Evolutionary conservation across 2,329 filamentous ascomycete species (phyloP).

Genomic region (Calonectria naviculata): DNA sequence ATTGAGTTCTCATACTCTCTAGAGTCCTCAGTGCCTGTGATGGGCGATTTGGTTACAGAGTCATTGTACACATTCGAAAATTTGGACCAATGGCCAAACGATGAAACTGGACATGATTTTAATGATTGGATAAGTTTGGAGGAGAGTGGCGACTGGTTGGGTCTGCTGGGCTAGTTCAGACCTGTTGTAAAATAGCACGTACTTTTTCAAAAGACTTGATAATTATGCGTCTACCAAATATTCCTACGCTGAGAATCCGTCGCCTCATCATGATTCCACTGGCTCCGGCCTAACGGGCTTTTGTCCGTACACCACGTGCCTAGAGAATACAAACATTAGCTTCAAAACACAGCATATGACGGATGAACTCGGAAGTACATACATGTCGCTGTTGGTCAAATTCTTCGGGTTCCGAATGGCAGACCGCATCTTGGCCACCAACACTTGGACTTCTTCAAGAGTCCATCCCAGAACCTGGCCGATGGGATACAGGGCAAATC

Average conservation of each 20-base stretch:
- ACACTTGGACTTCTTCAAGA: conserved; percentile 9
- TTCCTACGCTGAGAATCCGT: neutral
- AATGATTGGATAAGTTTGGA: too few relatives aligned
- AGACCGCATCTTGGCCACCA: conserved; percentile 19
- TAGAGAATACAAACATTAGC: neutral
- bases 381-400: conserved; percentile 6
- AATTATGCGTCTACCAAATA: too few relatives aligned
- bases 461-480: conserved; percentile 19
- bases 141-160: too few relatives aligned
- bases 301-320: conserved; percentile 3
- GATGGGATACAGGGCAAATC: conserved; percentile 17
- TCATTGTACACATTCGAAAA: neutral
- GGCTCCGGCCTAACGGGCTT: neutral
- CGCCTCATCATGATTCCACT: neutral
- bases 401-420: conserved; percentile 7
- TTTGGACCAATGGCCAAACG: neutral
- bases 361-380: neutral
- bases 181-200: too few relatives aligned
- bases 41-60: neutral
- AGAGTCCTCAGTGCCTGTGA: too few relatives aligned
- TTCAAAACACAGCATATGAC: neutral
- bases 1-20: neutral
- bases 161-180: too few relatives aligned
- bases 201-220: too few relatives aligned
- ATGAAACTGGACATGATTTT: too few relatives aligned